Base-by-base conservation (phyloP, 805 yeast species). In the Pichia cabralensis region DNA sequence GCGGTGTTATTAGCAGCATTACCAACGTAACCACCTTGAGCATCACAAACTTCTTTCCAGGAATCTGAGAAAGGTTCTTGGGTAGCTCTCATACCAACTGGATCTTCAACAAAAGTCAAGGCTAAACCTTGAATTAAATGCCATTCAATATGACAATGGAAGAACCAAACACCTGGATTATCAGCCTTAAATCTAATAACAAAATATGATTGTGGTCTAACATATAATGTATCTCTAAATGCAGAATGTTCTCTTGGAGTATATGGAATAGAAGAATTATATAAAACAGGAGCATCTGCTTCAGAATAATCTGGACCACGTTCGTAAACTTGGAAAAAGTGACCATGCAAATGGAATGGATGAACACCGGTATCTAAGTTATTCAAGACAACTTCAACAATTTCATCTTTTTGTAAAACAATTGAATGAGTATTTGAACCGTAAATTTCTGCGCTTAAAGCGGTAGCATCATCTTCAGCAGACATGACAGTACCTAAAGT, bases 71-170 rank as follows among this genome's bases (percentile, higher is more conserved):
- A 53, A 14, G 33, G 22, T 34, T 65, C 65, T 60, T 81, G 82
- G 37, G 65, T 63, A 14, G 56, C 58, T 56, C 78, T 84, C 32
- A 89, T 66, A 37, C 68, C 67, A 9, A 56, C 46, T 20, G 98
- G 98, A 36, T 85, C 95, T 63, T 89, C 98, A 35, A 89, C 62
- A 28, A 92, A 63, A 9, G 69, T 65, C 36, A 86, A 49, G 10
- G 94, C 94, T 49, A 89, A 71, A 52, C 98, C 98, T 66, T 92
- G 97, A 52, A 77, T 71, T 67, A 89, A 71, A 65, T 92, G 98
- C 98, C 98, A 89, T 58, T 92, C 97, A 52, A 92, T 81, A 58
- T 89, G 98, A 62, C 98, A 89, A 65, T 89, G 98, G 94, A 92
- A 92, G 59, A 78, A 74, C 98, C 97, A 89, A 28, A 88, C 88